Conservation (phyloP, 768 basidiomycete species). For the Suillus bovinus region DNA sequence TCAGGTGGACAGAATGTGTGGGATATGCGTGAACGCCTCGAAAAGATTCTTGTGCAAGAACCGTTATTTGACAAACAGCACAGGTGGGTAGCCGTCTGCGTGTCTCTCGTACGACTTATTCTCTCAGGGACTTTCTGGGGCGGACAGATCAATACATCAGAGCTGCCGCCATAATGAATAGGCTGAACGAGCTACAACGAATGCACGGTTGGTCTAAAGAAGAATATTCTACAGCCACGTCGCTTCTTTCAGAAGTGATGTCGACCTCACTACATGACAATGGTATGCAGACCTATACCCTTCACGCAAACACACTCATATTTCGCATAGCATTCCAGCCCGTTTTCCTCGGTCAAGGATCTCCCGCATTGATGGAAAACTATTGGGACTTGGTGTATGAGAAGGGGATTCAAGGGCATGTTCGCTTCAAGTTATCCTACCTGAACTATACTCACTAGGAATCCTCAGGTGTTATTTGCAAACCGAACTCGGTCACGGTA, state of each 20-base stretch:
- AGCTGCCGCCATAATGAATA: conserved; percentile 53
- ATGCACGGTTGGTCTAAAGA: conserved; percentile 51
- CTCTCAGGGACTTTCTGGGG: conserved; percentile 53
- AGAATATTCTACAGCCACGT: conserved; percentile 48
- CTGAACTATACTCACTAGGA: no score
- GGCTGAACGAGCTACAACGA: conserved; percentile 61
- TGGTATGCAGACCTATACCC: conserved; percentile 24
- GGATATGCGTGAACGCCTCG: conserved; percentile 47
- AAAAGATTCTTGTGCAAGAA: conserved; percentile 50
- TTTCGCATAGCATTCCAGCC: conserved; percentile 55
- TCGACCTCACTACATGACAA: conserved; percentile 46
- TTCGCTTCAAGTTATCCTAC: no score
- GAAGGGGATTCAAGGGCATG: no score
- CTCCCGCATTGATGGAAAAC: conserved; percentile 49
- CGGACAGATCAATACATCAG: conserved; percentile 59
- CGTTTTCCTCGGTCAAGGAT: conserved; percentile 63
- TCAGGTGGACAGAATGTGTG: conserved; percentile 52
- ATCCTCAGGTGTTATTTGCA: no score
- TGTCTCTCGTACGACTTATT: background rate
- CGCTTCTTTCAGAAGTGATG: conserved; percentile 50
- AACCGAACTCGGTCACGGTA: no score
- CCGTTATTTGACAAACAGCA: conserved; percentile 58
- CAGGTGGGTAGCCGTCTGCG: conserved; percentile 37
- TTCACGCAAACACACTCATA: conserved; percentile 22
- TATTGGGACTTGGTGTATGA: conserved; percentile 52